Conservation (phyloP, 2,329 filamentous ascomycete genomes). For the Xylariaceae sp. region DNA sequence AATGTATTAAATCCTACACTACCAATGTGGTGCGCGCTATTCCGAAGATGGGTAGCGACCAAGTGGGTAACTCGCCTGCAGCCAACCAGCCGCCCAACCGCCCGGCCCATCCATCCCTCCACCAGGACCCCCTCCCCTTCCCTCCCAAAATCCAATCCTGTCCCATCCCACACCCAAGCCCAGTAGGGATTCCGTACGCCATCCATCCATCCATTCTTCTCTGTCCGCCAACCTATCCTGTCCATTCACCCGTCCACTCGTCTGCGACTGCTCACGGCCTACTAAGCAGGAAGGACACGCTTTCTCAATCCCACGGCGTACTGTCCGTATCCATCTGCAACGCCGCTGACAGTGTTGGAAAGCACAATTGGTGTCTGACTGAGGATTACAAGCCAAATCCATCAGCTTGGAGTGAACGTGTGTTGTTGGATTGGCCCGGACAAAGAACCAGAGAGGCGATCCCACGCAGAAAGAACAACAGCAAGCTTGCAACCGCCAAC, state of each 20-base stretch:
- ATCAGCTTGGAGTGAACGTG: slow-evolving; percentile 10
- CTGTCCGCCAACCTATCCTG: background rate
- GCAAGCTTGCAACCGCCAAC: background rate
- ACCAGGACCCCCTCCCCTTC: slow-evolving; percentile 5
- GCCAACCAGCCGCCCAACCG: slow-evolving; percentile 11
- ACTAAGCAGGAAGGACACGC: slow-evolving; percentile 10
- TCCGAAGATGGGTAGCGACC: slow-evolving; percentile 5
- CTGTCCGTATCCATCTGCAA: slow-evolving; percentile 3
- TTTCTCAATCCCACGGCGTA: background rate
- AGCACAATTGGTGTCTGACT: slow-evolving; percentile 13
- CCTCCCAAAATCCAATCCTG: slow-evolving; percentile 18
- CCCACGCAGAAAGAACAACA: slow-evolving; percentile 15
- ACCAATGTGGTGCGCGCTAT: background rate
- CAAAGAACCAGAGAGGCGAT: slow-evolving; percentile 20
- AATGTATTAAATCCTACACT: too few species aligned
- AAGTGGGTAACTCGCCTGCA: slow-evolving; percentile 12
- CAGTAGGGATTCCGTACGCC: slow-evolving; percentile 10
- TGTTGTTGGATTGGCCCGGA: slow-evolving; percentile 10
- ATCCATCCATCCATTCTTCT: slow-evolving; percentile 5
- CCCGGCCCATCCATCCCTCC: slow-evolving; percentile 10
- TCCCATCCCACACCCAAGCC: slow-evolving; percentile 12
- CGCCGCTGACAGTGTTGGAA: slow-evolving; percentile 7
- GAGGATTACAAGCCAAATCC: slow-evolving; percentile 1
- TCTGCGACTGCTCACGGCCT: slow-evolving; percentile 8
- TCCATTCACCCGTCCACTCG: slow-evolving; percentile 10